phyloP scores from a whole-genome alignment of 2,329 filamentous ascomycete species.

The Epichloe sp. region DNA sequence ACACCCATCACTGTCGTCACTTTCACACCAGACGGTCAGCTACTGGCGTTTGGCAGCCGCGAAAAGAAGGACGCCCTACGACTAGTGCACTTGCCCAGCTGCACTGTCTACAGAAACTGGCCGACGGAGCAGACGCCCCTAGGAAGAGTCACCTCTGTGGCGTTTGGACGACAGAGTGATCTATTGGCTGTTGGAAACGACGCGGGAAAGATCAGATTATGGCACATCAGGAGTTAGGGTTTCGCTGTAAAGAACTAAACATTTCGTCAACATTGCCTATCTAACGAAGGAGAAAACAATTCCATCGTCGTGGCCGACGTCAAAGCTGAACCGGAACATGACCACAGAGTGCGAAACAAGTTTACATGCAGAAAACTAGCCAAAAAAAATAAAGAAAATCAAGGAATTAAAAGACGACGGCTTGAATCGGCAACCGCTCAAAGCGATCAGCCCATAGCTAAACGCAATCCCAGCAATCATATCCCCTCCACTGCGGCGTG shows the following conservation, averaged over 20 bases:
- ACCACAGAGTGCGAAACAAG: too few species aligned
- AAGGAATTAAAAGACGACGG: too few species aligned
- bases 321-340: too few species aligned
- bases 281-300: too few species aligned
- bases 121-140: constrained; percentile 82
- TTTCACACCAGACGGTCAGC: constrained; percentile 81
- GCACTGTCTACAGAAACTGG: constrained; percentile 95
- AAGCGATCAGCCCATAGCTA: background rate
- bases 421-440: background rate
- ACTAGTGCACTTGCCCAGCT: constrained; percentile 79
- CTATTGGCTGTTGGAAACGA: constrained; percentile 82
- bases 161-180: constrained; percentile 52
- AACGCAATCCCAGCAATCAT: background rate
- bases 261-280: too few species aligned
- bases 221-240: constrained; percentile 63
- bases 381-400: fast-evolving
- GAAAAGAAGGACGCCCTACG: constrained; percentile 82
- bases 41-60: constrained; percentile 73
- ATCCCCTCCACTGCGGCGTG: background rate
- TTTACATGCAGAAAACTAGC: too few species aligned
- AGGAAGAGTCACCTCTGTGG: constrained; percentile 65
- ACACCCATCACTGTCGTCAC: constrained; percentile 68
- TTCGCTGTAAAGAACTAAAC: too few species aligned
- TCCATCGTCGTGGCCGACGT: too few species aligned
- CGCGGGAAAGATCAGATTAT: constrained; percentile 72